Conservation (phyloP, 2,329 filamentous ascomycete species). For the Apiospora kogelbergensis region DNA sequence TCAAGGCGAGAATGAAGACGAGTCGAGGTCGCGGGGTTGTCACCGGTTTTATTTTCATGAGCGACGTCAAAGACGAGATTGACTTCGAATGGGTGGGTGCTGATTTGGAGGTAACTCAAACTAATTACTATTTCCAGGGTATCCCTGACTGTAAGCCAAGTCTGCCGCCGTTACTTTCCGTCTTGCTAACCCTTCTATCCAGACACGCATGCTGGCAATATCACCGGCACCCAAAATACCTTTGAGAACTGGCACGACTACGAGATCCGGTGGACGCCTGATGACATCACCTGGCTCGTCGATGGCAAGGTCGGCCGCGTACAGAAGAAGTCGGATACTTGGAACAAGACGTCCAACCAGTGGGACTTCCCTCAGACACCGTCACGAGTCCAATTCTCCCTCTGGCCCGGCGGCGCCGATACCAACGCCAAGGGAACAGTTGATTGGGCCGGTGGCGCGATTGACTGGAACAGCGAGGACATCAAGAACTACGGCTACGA, state of each 20-base stretch:
- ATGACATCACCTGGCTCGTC: slow-evolving; percentile 81
- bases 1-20: slow-evolving; percentile 82
- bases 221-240: slow-evolving; percentile 64
- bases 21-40: slow-evolving; percentile 85
- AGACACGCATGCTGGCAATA: slow-evolving; percentile 77
- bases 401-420: slow-evolving; percentile 88
- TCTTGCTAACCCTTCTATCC: slow-evolving; percentile 18
- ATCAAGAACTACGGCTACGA: slow-evolving; percentile 87
- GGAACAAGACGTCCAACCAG: slow-evolving; percentile 78
- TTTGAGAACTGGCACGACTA: slow-evolving; percentile 83
- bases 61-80: slow-evolving; percentile 96
- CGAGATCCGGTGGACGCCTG: slow-evolving; percentile 89
- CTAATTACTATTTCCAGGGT: slow-evolving; percentile 97
- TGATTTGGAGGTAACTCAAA: slow-evolving; percentile 76
- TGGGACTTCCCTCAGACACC: slow-evolving; percentile 93
- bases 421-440: slow-evolving; percentile 82
- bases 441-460: slow-evolving; percentile 85
- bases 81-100: slow-evolving; percentile 93
- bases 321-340: slow-evolving; percentile 75
- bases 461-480: slow-evolving; percentile 81
- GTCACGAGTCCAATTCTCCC: slow-evolving; percentile 84
- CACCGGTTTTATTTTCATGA: slow-evolving; percentile 94
- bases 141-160: slow-evolving; percentile 76
- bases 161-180: not conserved
- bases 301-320: slow-evolving; percentile 78